Percentiles rank a stretch among this genome's conserved stretches.
These are phyloP conservation scores for Alternaria novae-zelandiae DNA, from an alignment of 2,329 filamentous ascomycete species.

Conservation along the genomic window DNA sequence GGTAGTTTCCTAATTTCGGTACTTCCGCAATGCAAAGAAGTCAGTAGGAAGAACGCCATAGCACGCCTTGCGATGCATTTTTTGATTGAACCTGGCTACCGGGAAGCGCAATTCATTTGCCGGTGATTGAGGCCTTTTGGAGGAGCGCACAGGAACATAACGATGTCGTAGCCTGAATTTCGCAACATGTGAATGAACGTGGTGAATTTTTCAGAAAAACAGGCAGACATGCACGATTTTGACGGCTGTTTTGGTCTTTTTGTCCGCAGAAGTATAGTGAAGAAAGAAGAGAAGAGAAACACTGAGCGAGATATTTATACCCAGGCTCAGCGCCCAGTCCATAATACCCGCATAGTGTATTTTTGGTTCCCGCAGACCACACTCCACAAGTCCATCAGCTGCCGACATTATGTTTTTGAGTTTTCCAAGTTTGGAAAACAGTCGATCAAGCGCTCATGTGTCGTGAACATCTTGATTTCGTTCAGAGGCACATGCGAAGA, in stretches of 20 bases:
- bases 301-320: background rate
- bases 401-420: background rate
- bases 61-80: no score
- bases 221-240: background rate
- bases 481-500: no score
- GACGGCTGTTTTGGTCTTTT: no score
- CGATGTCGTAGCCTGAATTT: accelerated
- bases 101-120: background rate
- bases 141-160: background rate
- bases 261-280: background rate
- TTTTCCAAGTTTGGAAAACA: background rate
- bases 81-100: background rate
- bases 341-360: no score
- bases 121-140: background rate
- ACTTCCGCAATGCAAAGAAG: background rate
- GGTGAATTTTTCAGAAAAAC: background rate
- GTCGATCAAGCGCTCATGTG: background rate
- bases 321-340: background rate
- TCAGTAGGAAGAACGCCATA: no score
- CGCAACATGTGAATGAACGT: background rate
- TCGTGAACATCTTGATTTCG: no score
- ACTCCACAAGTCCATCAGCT: background rate
- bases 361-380: background rate
- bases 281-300: background rate
- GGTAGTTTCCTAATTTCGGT: accelerated